Evolutionary conservation across 805 yeast species (phyloP).

Genomic region (Pichia scutulata): DNA sequence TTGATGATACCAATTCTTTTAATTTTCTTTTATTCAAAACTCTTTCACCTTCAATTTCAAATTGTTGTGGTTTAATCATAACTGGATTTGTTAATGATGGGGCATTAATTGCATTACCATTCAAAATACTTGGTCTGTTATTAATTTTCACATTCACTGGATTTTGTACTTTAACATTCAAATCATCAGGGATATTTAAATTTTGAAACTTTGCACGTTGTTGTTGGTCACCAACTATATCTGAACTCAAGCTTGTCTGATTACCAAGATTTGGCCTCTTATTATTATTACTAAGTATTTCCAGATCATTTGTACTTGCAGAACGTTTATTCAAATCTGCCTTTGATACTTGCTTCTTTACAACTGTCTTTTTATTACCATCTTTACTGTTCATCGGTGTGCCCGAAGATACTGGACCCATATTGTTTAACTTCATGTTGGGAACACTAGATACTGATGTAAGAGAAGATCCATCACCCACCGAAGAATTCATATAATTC

Average conservation of each 20-base stretch:
- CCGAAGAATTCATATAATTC: background rate
- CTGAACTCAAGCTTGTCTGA: background rate
- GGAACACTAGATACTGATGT: background rate
- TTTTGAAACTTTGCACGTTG: slow-evolving; percentile 43
- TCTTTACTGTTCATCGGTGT: background rate
- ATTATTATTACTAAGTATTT: background rate
- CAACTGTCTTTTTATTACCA: background rate
- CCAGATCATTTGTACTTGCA: background rate
- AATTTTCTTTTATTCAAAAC: slow-evolving; percentile 85
- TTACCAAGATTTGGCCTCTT: background rate
- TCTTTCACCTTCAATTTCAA: slow-evolving; percentile 74
- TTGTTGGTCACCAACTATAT: background rate
- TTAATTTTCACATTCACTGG: slow-evolving; percentile 56
- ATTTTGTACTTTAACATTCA: slow-evolving; percentile 57
- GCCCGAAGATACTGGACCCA: background rate
- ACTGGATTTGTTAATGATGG: slow-evolving; percentile 75
- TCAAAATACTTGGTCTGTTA: slow-evolving; percentile 74
- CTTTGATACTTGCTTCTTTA: background rate
- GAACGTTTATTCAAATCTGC: background rate
- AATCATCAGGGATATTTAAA: slow-evolving; percentile 62
- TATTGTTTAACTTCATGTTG: background rate
- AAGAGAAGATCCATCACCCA: background rate
- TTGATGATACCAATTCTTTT: slow-evolving; percentile 75
- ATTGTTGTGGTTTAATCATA: slow-evolving; percentile 64
- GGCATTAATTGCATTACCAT: slow-evolving; percentile 70